A percentile compares a stretch with the other conserved stretches of the same genome.
These are phyloP conservation scores for Fraxinus cuspidata DNA, from an alignment of 257 asterid species.

Conservation along the genomic window DNA sequence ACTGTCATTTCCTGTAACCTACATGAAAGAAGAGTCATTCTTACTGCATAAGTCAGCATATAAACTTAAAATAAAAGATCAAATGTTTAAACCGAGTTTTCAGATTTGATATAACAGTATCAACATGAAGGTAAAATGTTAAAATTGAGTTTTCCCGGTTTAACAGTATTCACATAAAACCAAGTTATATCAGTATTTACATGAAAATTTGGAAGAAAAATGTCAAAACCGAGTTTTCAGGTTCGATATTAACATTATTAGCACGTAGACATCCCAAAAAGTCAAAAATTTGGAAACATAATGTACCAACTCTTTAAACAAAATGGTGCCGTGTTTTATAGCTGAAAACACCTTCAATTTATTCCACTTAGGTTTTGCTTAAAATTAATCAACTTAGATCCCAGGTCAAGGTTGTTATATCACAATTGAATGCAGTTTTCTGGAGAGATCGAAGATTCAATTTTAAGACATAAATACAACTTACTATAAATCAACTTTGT, in stretches of 20 bases:
- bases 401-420: neutral
- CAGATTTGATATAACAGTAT: neutral
- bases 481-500: neutral
- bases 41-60: neutral
- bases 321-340: neutral
- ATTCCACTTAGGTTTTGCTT: neutral
- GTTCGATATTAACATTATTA: neutral
- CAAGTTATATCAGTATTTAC: neutral
- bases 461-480: neutral
- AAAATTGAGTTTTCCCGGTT: too few relatives aligned
- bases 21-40: constrained; percentile 19
- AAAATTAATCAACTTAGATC: neutral
- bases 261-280: neutral
- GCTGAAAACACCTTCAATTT: neutral
- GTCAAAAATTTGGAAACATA: neutral
- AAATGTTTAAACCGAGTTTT: neutral
- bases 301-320: neutral
- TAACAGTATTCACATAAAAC: neutral
- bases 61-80: neutral
- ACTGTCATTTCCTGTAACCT: constrained; percentile 68
- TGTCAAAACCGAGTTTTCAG: neutral
- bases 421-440: neutral
- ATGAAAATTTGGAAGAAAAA: too few relatives aligned
- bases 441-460: neutral
- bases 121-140: neutral